Percentiles rank a stretch among this genome's conserved stretches.
Evolutionary conservation across 2,329 filamentous ascomycete genomes (phyloP).

Genomic region (Fusarium luffae): DNA sequence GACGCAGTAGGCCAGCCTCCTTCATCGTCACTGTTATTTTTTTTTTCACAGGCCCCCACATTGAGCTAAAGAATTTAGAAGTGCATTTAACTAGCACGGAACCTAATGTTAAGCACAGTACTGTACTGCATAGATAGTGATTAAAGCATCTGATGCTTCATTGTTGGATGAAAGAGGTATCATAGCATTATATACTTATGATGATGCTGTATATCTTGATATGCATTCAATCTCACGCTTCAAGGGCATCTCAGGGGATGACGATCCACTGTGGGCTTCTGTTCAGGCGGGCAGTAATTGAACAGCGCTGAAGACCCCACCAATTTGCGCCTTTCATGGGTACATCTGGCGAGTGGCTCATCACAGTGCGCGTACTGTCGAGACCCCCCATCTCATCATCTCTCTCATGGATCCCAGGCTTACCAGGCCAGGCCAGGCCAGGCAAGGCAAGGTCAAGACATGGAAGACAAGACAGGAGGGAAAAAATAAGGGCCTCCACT

Average conservation of each 20-base stretch:
- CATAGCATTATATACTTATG: constrained; percentile 5
- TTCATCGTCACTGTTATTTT: constrained; percentile 6
- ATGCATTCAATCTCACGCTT: constrained; percentile 4
- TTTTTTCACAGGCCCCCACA: constrained; percentile 27
- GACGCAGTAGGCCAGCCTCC: constrained; percentile 5
- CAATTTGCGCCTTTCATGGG: constrained; percentile 29
- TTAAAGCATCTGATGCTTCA: background rate
- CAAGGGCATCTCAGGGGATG: constrained; percentile 32
- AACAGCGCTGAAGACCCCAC: constrained; percentile 35
- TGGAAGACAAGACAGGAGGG: constrained; percentile 1
- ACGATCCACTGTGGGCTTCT: constrained; percentile 34
- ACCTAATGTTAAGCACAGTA: constrained; percentile 25
- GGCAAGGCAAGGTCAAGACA: background rate
- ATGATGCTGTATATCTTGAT: constrained; percentile 1
- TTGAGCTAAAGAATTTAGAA: constrained; percentile 29
- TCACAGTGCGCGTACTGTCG: constrained; percentile 33
- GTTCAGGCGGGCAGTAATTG: constrained; percentile 19
- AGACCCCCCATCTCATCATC: constrained; percentile 17
- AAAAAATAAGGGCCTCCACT: constrained; percentile 44
- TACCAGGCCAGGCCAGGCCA: background rate
- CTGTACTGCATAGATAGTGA: constrained; percentile 3
- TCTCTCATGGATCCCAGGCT: constrained; percentile 1
- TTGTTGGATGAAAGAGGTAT: background rate
- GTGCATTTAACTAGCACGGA: constrained; percentile 29
- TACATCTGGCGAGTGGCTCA: constrained; percentile 10